These are phyloP conservation scores for Cyberlindnera petersonii DNA, from an alignment of 805 yeast genomes.

Conservation along the genomic window DNA sequence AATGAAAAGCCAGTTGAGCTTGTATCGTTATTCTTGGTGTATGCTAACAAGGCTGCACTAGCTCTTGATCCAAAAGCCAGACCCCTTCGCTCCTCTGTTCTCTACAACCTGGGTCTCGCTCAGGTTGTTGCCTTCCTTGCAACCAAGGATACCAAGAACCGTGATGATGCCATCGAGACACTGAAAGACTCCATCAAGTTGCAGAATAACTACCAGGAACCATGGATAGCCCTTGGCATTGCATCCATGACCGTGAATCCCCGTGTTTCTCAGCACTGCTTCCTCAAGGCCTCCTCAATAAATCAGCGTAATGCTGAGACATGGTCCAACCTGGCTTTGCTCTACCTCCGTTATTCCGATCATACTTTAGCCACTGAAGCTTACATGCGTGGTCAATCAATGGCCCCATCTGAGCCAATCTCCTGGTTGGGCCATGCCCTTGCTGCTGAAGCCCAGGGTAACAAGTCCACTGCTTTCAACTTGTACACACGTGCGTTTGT, in stretches of 20 bases:
- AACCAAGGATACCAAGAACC: constrained; percentile 28
- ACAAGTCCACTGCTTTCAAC: constrained; percentile 45
- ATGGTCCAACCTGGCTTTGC: constrained; percentile 80
- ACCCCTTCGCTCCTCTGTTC: constrained; percentile 48
- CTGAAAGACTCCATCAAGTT: constrained; percentile 66
- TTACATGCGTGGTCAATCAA: constrained; percentile 67
- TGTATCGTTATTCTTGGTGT: constrained; percentile 38
- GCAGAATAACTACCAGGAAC: constrained; percentile 64
- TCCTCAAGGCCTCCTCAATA: constrained; percentile 72
- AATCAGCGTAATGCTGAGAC: constrained; percentile 62
- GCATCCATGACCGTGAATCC: constrained; percentile 63
- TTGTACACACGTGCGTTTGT: constrained; percentile 75
- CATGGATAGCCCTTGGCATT: constrained; percentile 83
- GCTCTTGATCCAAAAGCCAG: constrained; percentile 38
- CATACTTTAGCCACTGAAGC: constrained; percentile 68
- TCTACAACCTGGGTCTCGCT: constrained; percentile 71
- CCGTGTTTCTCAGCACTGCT: constrained; percentile 86
- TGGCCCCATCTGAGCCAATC: constrained; percentile 68
- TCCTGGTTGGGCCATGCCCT: constrained; percentile 91
- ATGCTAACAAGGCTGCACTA: constrained; percentile 46
- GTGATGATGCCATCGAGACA: constrained; percentile 50
- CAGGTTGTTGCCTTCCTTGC: constrained; percentile 45
- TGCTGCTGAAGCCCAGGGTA: constrained; percentile 47
- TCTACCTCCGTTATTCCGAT: constrained; percentile 70
- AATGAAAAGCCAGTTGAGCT: constrained; percentile 31